Evolutionary conservation across 306 rosid species (phyloP), one percentile per base, ranked within the genome.

Genomic region (Styphnolobium japonicum): DNA sequence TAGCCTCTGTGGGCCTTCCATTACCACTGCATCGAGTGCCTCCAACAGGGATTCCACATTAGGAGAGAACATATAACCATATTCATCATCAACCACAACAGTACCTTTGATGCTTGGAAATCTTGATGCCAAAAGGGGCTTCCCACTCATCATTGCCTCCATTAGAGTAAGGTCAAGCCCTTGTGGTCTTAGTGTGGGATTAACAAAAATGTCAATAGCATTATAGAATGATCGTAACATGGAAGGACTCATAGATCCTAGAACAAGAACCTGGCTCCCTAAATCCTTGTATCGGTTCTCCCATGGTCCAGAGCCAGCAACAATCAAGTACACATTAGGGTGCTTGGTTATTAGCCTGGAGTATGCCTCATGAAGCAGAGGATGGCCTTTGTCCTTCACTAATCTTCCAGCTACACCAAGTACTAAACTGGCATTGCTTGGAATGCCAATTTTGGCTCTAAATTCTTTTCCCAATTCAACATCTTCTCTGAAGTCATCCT

Each of bases 281-380:
- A 92, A 68, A 39, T 90, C 95, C 56, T 56, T 87, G 86, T 92
- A 92, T 42, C 95, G 57, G 10, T 67, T 81, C 66, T 72, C 88
- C 97, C 97, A 92, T 2, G 97, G 97, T 27, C 96, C 97, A 3
- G 97, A 88, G 4, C 97, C 97, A 25, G 97, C 97, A 61, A 92
- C 86, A 18, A 90, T 67, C 67, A 92, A 72, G 58, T 87, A 92
- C 12, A 86, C 87, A 29, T 85, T 37, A 2, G 86, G 80, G 57
- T 86, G 67, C 19, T 84, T 88, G 9, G 64, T 43, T 49, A 87
- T 80, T 14, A 92, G 81, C 53, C 34, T 78, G 0, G 90, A 83
- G 80, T 77, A 90, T 31, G 97, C 95, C 85, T 92, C 97, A 46
- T 86, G 82, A 12, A 92, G 89, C 4, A 92, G 65, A 15, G 93